Conservation (phyloP, 176 grass and related monocot species). For the Triticum dicoccoides region DNA sequence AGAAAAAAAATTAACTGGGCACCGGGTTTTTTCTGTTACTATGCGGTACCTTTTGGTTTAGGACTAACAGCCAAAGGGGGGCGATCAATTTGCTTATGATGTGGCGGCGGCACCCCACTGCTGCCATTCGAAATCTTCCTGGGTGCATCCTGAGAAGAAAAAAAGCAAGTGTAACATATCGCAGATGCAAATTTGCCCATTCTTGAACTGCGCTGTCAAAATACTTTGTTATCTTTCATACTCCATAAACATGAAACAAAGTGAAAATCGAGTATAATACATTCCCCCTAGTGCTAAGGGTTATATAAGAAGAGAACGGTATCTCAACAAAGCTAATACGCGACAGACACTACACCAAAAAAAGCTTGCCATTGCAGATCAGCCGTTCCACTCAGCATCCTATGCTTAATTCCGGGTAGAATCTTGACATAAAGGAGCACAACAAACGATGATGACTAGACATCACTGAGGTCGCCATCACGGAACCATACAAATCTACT, state of each 20-base stretch:
- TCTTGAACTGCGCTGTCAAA: neutral
- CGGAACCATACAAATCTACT: neutral
- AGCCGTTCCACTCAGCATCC: neutral
- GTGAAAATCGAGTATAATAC: neutral
- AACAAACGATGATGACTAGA: neutral
- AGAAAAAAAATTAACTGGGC: neutral
- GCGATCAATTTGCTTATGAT: slow-evolving; percentile 6
- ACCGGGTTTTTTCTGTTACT: neutral
- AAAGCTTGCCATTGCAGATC: neutral
- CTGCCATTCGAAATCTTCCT: slow-evolving; percentile 27
- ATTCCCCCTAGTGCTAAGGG: neutral
- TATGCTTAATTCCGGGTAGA: neutral
- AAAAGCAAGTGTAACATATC: neutral
- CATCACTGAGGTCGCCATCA: neutral
- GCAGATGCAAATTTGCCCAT: neutral
- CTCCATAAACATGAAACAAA: neutral
- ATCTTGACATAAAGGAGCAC: neutral
- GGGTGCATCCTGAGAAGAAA: slow-evolving; percentile 28
- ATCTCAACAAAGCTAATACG: neutral
- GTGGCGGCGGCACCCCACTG: neutral
- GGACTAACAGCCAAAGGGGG: neutral
- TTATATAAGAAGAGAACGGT: neutral
- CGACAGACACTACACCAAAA: neutral
- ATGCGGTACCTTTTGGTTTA: slow-evolving; percentile 29
- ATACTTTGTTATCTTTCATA: neutral